Conservation (phyloP, 1,284 basidiomycete species). For the Austroboletus novae-zelandiae region DNA sequence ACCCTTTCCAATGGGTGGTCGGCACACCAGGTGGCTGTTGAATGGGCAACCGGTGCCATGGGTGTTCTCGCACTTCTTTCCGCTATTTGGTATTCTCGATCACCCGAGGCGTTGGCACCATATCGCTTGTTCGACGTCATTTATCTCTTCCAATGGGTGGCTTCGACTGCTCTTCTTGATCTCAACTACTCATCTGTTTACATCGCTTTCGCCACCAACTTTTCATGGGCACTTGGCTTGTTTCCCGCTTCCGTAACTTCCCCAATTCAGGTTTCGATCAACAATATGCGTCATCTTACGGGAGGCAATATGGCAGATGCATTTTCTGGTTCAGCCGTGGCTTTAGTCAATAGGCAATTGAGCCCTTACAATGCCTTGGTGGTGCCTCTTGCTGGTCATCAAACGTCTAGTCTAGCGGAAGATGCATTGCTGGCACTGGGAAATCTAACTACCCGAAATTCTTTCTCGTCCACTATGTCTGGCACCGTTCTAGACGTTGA, state of each 20-base stretch:
- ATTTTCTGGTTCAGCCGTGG: slow-evolving; percentile 55
- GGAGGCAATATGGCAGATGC: slow-evolving; percentile 72
- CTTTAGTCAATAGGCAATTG: slow-evolving; percentile 74
- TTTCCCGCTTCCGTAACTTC: slow-evolving; percentile 56
- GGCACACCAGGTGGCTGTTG: slow-evolving; percentile 68
- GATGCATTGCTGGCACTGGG: slow-evolving; percentile 11
- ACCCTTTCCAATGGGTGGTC: slow-evolving; percentile 92
- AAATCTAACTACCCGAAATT: slow-evolving; percentile 7
- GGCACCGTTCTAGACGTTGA: slow-evolving; percentile 14
- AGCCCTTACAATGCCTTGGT: slow-evolving; percentile 68
- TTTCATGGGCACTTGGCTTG: slow-evolving; percentile 88
- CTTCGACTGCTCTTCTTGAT: slow-evolving; percentile 71
- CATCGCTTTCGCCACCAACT: slow-evolving; percentile 79
- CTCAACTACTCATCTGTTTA: slow-evolving; percentile 89
- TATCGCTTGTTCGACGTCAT: slow-evolving; percentile 79
- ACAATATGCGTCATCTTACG: slow-evolving; percentile 76
- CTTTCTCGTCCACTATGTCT: slow-evolving; percentile 1
- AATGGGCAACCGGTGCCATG: slow-evolving; percentile 75
- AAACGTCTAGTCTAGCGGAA: neutral
- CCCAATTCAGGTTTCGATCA: slow-evolving; percentile 75
- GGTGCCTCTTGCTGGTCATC: slow-evolving; percentile 1
- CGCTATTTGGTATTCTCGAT: slow-evolving; percentile 64
- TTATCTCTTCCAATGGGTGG: slow-evolving; percentile 81
- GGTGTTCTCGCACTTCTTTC: slow-evolving; percentile 67
- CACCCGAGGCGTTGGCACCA: slow-evolving; percentile 47